Evolutionary conservation across 768 basidiomycete species (phyloP).

Genomic region (Cantharellus anzutake): DNA sequence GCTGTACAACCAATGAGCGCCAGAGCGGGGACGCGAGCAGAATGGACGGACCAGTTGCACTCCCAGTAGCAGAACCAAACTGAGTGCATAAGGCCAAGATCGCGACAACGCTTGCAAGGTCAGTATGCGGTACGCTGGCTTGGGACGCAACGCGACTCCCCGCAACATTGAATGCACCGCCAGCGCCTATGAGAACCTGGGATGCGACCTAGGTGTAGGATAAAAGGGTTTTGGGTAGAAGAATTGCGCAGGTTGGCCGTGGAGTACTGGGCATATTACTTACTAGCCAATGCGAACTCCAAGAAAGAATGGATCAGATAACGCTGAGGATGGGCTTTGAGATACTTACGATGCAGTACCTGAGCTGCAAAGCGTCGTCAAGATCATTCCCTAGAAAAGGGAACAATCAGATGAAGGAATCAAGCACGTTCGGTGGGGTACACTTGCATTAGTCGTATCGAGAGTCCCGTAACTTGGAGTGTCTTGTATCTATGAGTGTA

Average conservation of each 20-base stretch:
- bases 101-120: constrained; percentile 49
- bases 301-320: constrained; percentile 4
- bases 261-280: too few relatives aligned
- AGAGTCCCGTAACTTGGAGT: not conserved
- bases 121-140: constrained; percentile 41
- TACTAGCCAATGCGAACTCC: too few relatives aligned
- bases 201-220: constrained; percentile 16
- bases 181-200: constrained; percentile 55
- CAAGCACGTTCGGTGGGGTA: not conserved
- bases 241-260: too few relatives aligned
- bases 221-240: too few relatives aligned
- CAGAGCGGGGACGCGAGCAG: not conserved
- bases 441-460: not conserved
- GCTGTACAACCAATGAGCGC: constrained; percentile 18
- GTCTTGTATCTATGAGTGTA: not conserved
- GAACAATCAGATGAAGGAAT: not conserved
- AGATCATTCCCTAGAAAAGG: not conserved
- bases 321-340: too few relatives aligned
- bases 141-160: constrained; percentile 41
- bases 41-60: constrained; percentile 28
- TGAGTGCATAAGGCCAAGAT: constrained; percentile 50
- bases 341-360: not conserved
- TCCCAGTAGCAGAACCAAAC: constrained; percentile 46
- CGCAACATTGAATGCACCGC: constrained; percentile 49
- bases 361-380: not conserved